Conservation (phyloP, 768 basidiomycete genomes). For the Tylopilus intermedius region DNA sequence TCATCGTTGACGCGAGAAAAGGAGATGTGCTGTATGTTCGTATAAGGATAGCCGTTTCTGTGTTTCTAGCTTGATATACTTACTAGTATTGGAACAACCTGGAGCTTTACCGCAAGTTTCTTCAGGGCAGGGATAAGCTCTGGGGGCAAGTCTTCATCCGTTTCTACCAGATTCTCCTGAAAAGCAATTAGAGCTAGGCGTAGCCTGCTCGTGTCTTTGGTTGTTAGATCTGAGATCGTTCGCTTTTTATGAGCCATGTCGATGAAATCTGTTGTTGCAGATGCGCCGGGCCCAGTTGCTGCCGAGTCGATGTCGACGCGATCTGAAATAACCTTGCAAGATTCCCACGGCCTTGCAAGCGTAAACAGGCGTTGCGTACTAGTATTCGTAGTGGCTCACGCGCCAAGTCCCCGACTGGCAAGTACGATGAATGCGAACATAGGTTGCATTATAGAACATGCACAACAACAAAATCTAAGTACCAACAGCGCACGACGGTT, state of each 20-base stretch:
- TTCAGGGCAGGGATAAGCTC: background rate
- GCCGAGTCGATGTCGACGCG: too few relatives aligned
- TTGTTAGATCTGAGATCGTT: background rate
- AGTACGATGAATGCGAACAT: too few relatives aligned
- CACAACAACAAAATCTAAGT: too few relatives aligned
- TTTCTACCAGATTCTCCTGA: background rate
- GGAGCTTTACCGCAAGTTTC: background rate
- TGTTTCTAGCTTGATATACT: background rate
- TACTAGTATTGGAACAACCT: background rate
- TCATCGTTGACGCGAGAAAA: background rate
- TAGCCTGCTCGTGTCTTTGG: background rate
- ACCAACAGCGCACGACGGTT: too few relatives aligned
- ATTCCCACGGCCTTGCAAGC: too few relatives aligned
- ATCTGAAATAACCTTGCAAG: too few relatives aligned
- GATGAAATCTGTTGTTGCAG: background rate
- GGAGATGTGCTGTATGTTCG: background rate
- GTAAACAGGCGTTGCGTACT: too few relatives aligned
- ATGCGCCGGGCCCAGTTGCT: too few relatives aligned
- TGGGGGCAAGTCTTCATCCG: background rate
- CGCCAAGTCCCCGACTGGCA: too few relatives aligned
- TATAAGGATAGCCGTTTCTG: background rate
- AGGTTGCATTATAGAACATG: too few relatives aligned
- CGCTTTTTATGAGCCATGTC: too few relatives aligned
- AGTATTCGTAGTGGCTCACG: too few relatives aligned
- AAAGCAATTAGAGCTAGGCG: background rate